A percentile compares a stretch with the other conserved stretches of the same genome.
These are phyloP conservation scores for Narthecium ossifragum DNA, from an alignment of 106 monocot species.

Conservation along the genomic window DNA sequence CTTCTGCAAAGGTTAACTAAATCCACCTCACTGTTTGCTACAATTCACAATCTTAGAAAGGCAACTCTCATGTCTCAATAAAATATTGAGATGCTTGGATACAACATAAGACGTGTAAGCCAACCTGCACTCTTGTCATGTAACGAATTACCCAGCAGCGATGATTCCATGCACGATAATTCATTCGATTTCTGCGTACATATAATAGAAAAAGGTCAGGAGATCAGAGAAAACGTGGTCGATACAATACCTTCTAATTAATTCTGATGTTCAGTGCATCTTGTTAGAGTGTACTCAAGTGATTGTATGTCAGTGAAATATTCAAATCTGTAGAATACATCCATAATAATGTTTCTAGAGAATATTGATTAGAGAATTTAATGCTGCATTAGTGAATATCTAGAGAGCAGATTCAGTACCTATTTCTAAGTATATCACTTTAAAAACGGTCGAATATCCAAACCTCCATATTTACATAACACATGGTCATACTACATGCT, in stretches of 20 bases:
- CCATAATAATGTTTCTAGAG: background rate
- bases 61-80: background rate
- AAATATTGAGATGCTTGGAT: background rate
- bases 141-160: slow-evolving; percentile 59
- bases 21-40: background rate
- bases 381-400: background rate
- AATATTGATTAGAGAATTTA: background rate
- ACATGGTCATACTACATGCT: background rate
- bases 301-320: background rate
- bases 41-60: background rate
- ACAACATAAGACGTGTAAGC: background rate
- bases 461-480: background rate
- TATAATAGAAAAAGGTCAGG: background rate
- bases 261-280: background rate
- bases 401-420: too few relatives aligned
- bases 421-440: background rate
- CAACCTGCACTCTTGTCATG: slow-evolving; percentile 60
- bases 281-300: background rate
- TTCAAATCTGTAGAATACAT: background rate
- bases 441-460: background rate
- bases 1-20: background rate
- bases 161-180: slow-evolving; percentile 85
- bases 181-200: slow-evolving; percentile 69
- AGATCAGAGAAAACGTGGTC: background rate
- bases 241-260: too few relatives aligned